Base-by-base conservation (phyloP, 2,329 filamentous ascomycete genomes). In the Fusarium multiceps region DNA sequence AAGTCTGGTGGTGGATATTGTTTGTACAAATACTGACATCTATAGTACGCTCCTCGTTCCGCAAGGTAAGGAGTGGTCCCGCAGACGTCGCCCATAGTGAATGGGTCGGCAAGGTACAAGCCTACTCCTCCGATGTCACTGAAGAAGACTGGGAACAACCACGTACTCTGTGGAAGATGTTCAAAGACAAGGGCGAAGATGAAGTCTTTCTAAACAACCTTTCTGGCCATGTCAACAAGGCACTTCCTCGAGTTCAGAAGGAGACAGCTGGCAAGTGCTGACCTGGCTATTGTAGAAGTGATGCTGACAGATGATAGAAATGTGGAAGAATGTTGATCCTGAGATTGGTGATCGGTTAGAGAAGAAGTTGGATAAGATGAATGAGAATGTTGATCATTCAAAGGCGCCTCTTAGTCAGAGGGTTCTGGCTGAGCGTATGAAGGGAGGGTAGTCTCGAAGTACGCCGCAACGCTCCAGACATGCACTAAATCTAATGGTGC, bases 91-190 rank as follows among this genome's bases (percentile, higher is more conserved):
- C 55, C 4, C 55, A 51, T 3, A 62, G 59, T 10, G 55, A 51
- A 41, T 62, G 45, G 59, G 20, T 62, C 4, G 55, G 55, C 0
- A 62, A 21, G 11, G 40, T 46, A 6, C 59, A 53, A 4, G 55
- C 59, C 2, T 40, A 59, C 13, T 40, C 56, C 2, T 62, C 55
- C 2, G 30, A 53, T 1, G 55, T 62, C 1, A 20, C 27, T 2
- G 46, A 62, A 3, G 55, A 59, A 32, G 55, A 62, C 4, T 62
- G 46, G 46, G 55, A 62, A 8, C 21, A 59, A 12, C 59, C 59
- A 1, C 59, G 55, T 4, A 14, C 9, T 6, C 1, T 53, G 1
- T 62, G 46, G 46, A 41, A 62, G 25, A 62, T 53, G 5, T 46
- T 60, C 20, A 34, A 62, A 9, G 46, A 60, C 1, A 60, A 20